Conservation (phyloP, 108 stramenopile genomes). For the Nannochloropsis gaditana region DNA sequence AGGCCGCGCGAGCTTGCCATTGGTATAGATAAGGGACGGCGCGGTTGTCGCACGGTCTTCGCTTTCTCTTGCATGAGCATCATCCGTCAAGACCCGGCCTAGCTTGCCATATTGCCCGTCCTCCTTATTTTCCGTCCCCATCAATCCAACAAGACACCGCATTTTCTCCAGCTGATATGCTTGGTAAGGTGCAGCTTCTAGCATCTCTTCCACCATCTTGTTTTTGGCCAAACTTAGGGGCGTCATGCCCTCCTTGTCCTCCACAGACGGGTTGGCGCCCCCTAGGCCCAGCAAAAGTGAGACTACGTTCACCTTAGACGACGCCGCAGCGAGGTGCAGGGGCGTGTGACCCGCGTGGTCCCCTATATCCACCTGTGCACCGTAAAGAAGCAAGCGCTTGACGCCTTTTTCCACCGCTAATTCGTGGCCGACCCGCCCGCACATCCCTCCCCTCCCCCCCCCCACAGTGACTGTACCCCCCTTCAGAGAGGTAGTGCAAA, state of each 20-base stretch:
- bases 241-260: background rate
- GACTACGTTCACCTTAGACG: background rate
- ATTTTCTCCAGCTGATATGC: conserved; percentile 6
- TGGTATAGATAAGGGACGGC: background rate
- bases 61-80: background rate
- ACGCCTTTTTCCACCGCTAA: background rate
- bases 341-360: background rate
- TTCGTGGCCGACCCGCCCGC: background rate
- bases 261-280: background rate
- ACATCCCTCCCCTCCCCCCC: background rate
- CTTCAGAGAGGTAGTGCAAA: background rate
- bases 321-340: background rate
- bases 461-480: background rate
- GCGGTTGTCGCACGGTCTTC: background rate
- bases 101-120: background rate
- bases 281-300: background rate
- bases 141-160: background rate
- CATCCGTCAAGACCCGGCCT: background rate
- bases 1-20: background rate
- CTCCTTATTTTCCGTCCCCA: background rate
- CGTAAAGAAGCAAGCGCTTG: background rate
- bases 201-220: background rate
- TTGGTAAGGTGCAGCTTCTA: background rate
- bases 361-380: background rate
- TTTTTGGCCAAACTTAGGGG: background rate